A percentile compares a stretch with the other conserved stretches of the same genome.
These are phyloP conservation scores for Cunninghamia lanceolata DNA, from an alignment of 75 land plant species.

Conservation along the genomic window DNA sequence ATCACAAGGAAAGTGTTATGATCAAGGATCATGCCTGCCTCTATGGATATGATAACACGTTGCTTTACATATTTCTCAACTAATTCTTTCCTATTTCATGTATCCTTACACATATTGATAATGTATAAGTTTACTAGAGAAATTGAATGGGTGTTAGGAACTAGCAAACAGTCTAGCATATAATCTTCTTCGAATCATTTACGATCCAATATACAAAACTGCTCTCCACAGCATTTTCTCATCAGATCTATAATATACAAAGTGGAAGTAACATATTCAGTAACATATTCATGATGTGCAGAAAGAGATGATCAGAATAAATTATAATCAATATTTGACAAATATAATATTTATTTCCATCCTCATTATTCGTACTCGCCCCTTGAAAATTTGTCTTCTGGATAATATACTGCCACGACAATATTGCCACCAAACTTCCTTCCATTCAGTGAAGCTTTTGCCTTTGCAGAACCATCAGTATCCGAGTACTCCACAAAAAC, in stretches of 20 bases:
- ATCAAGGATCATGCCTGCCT: not conserved
- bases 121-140: not conserved
- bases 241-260: not conserved
- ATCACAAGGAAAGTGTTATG: not conserved
- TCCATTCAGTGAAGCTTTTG: constrained; percentile 61
- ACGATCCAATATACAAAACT: not conserved
- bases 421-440: constrained; percentile 85
- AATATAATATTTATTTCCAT: not conserved
- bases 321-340: not conserved
- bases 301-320: not conserved
- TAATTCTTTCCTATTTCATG: not conserved
- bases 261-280: not conserved
- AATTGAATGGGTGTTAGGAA: not conserved
- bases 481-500: constrained; percentile 88
- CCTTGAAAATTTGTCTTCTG: constrained; percentile 75
- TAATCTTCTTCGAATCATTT: not conserved
- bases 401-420: constrained; percentile 77
- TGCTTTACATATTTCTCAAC: not conserved
- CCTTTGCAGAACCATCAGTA: constrained; percentile 60
- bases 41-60: too few species aligned
- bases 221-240: not conserved
- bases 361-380: constrained; percentile 48
- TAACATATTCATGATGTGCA: not conserved
- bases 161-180: not conserved
- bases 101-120: not conserved